Evolutionary conservation across 2,329 filamentous ascomycete species (phyloP).

Genomic region (Cladosporium sp.): DNA sequence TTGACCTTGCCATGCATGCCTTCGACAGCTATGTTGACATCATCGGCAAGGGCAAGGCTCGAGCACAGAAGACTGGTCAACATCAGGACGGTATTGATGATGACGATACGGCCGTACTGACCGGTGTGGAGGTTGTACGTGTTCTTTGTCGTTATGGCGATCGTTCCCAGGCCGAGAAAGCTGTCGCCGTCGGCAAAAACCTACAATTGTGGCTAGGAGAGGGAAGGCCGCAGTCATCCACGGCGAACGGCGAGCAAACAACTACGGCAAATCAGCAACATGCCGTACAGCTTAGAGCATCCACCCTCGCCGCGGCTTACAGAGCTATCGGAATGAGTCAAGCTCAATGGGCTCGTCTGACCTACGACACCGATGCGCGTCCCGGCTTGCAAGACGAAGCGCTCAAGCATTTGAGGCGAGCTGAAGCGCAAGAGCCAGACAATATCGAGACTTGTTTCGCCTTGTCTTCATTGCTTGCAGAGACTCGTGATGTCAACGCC

Average conservation of each 20-base stretch:
- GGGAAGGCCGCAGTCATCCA: conserved; percentile 41
- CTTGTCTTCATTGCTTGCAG: conserved; percentile 80
- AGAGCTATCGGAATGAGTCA: conserved; percentile 83
- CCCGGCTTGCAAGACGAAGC: conserved; percentile 76
- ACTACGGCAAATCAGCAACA: conserved; percentile 23
- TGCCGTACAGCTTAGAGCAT: conserved; percentile 53
- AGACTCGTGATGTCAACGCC: conserved; percentile 75
- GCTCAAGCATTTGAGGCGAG: conserved; percentile 70
- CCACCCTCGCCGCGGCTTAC: conserved; percentile 70
- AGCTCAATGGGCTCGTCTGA: conserved; percentile 83
- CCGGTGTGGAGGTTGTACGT: conserved; percentile 76
- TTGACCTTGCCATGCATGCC: conserved; percentile 85
- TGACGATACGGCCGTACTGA: conserved; percentile 74
- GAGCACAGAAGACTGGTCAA: conserved; percentile 74
- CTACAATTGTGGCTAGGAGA: conserved; percentile 76
- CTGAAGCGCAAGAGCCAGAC: conserved; percentile 52
- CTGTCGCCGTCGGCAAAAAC: conserved; percentile 67
- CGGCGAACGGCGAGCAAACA: conserved; percentile 27
- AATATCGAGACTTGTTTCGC: conserved; percentile 73
- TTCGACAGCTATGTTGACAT: conserved; percentile 92
- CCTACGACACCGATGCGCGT: conserved; percentile 71
- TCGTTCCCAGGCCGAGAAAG: conserved; percentile 74
- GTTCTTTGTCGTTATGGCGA: conserved; percentile 82
- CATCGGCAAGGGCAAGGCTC: conserved; percentile 78
- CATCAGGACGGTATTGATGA: conserved; percentile 72